Evolutionary conservation across 2,329 filamentous ascomycete genomes (phyloP).

Genomic region (Drechslerella coelobrocha): DNA sequence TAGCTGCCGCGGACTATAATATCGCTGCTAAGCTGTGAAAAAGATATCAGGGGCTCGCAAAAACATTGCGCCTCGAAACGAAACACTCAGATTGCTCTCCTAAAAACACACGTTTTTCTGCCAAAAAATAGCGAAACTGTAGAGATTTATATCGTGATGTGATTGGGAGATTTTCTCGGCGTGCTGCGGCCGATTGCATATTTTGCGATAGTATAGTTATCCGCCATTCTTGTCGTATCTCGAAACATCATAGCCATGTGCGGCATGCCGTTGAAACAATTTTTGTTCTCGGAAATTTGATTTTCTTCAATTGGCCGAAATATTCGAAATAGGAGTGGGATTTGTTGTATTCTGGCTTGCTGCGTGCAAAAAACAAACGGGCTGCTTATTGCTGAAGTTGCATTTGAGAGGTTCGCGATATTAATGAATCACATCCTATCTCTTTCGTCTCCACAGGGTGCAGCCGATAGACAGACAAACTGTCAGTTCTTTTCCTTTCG

Average conservation of each 20-base stretch:
- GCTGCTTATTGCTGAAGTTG: no score
- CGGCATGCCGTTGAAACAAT: not conserved
- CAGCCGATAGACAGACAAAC: not conserved
- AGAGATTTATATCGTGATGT: not conserved
- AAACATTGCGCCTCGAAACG: slow-evolving; percentile 23
- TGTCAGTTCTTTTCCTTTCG: not conserved
- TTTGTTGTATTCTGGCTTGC: no score
- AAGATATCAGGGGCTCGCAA: slow-evolving; percentile 7
- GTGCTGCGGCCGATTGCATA: slow-evolving; percentile 2
- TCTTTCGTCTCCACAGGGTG: no score
- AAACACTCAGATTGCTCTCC: slow-evolving; percentile 38
- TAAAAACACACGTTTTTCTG: not conserved
- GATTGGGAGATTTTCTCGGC: not conserved
- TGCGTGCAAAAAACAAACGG: no score
- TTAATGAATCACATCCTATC: no score
- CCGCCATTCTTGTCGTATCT: not conserved
- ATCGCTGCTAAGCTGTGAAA: no score
- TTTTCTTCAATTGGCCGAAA: no score
- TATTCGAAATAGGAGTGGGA: not conserved
- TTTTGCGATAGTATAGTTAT: not conserved
- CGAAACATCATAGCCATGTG: slow-evolving; percentile 1
- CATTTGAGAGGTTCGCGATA: no score
- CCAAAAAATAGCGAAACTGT: not conserved
- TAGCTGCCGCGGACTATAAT: not conserved
- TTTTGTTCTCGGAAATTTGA: not conserved